Evolutionary conservation across 345 rosid genomes (phyloP).

Genomic region (Noccaea caerulescens): DNA sequence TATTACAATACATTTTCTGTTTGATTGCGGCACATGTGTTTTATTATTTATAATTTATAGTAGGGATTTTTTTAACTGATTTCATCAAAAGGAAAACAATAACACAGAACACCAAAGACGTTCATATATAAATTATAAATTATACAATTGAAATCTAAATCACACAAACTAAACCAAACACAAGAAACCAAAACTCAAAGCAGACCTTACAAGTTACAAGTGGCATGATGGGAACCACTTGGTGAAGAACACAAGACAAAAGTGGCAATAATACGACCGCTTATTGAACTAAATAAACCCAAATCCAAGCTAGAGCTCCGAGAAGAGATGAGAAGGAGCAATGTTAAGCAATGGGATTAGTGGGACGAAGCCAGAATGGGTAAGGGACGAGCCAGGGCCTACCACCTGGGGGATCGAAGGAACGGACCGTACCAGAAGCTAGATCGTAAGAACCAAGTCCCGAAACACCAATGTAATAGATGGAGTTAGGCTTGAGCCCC

Average conservation of each 20-base stretch:
- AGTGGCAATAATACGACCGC: slow-evolving; percentile 1
- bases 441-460: slow-evolving; percentile 14
- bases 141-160: neutral
- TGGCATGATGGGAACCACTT: neutral
- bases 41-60: no score
- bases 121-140: neutral
- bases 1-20: no score
- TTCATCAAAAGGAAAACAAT: neutral
- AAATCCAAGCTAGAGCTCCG: neutral
- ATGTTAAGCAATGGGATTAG: slow-evolving; percentile 8
- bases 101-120: neutral
- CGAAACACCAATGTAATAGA: slow-evolving; percentile 17
- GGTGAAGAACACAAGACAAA: neutral
- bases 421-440: neutral
- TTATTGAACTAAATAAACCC: neutral
- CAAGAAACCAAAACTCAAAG: neutral
- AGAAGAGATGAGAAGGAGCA: neutral
- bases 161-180: neutral
- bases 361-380: slow-evolving; percentile 23
- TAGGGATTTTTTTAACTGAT: neutral
- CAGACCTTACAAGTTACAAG: neutral
- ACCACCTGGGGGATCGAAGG: neutral
- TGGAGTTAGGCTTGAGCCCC: slow-evolving; percentile 30
- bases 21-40: no score
- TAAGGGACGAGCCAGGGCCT: neutral